These are phyloP conservation scores for Amanita subjunquillea DNA, from an alignment of 768 basidiomycete species.

Conservation along the genomic window DNA sequence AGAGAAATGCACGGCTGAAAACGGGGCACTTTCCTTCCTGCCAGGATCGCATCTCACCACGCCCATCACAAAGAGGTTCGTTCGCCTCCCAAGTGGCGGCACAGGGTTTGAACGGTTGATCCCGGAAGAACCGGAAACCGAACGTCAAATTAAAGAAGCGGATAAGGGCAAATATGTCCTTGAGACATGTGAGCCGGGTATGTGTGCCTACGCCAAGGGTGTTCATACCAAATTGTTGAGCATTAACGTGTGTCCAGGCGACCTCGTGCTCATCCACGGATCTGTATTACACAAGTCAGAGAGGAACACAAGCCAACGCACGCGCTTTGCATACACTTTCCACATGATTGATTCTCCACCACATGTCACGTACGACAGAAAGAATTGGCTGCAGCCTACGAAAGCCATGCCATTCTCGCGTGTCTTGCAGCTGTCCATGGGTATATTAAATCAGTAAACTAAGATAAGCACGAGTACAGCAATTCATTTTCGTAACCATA, in stretches of 20 bases:
- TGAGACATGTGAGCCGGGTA: conserved; percentile 69
- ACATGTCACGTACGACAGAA: conserved; percentile 67
- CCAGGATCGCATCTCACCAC: conserved; percentile 81
- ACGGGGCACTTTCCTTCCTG: conserved; percentile 82
- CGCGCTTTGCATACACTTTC: conserved; percentile 92
- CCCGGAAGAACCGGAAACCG: conserved; percentile 20
- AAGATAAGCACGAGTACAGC: background rate
- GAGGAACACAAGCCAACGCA: conserved; percentile 68
- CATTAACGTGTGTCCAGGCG: conserved; percentile 35
- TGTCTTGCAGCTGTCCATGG: conserved; percentile 23
- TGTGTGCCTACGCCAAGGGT: conserved; percentile 3
- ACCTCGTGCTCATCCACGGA: conserved; percentile 91
- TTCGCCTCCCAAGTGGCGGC: conserved; percentile 65
- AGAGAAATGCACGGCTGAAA: conserved; percentile 73
- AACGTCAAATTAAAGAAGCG: conserved; percentile 12
- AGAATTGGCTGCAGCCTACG: conserved; percentile 96
- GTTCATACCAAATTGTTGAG: background rate
- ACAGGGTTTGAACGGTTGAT: conserved; percentile 74
- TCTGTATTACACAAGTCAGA: conserved; percentile 88
- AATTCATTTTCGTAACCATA: too few relatives aligned
- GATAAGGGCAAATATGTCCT: conserved; percentile 45
- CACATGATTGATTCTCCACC: conserved; percentile 83
- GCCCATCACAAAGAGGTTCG: conserved; percentile 75
- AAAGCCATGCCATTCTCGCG: conserved; percentile 69
- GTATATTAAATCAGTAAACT: background rate